These are phyloP conservation scores for Quercus lobata DNA, from an alignment of 331 rosid genomes.

Conservation along the genomic window DNA sequence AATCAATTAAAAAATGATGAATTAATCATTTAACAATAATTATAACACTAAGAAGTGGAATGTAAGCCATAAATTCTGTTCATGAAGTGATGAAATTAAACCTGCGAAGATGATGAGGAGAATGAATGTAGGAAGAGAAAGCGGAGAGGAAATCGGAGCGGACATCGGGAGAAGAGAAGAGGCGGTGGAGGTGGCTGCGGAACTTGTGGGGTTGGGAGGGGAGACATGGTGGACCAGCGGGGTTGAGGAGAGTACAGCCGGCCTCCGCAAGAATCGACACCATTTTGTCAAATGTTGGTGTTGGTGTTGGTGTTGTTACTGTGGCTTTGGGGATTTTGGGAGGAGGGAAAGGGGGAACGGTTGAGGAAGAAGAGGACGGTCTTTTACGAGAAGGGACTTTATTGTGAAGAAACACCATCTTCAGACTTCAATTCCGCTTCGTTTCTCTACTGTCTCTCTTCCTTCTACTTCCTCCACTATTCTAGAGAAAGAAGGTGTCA, in stretches of 20 bases:
- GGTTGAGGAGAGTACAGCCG: conserved; percentile 33
- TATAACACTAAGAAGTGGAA: too few relatives aligned
- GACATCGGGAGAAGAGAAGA: conserved; percentile 24
- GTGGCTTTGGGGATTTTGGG: conserved; percentile 20
- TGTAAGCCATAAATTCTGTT: too few relatives aligned
- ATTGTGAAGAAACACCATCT: conserved; percentile 33
- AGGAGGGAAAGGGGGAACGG: conserved; percentile 22
- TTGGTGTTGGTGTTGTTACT: too few relatives aligned
- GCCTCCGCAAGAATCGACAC: conserved; percentile 32
- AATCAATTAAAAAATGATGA: too few relatives aligned
- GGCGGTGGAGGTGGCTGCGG: conserved; percentile 34
- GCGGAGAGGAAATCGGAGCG: conserved; percentile 35
- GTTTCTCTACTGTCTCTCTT: neutral
- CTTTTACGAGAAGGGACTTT: conserved; percentile 31
- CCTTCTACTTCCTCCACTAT: neutral
- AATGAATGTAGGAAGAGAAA: conserved; percentile 24
- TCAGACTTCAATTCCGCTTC: neutral
- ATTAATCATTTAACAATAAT: too few relatives aligned
- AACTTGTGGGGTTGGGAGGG: conserved; percentile 32
- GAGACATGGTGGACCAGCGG: conserved; percentile 37
- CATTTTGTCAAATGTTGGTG: conserved; percentile 15
- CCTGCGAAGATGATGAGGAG: conserved; percentile 25
- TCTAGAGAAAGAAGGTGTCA: neutral
- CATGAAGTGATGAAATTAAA: neutral
- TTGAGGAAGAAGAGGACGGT: conserved; percentile 12